Percentiles rank a stretch among this genome's conserved stretches.
Conservation (phyloP, 2,329 filamentous ascomycete species). For the Plectosphaerella sp. region DNA sequence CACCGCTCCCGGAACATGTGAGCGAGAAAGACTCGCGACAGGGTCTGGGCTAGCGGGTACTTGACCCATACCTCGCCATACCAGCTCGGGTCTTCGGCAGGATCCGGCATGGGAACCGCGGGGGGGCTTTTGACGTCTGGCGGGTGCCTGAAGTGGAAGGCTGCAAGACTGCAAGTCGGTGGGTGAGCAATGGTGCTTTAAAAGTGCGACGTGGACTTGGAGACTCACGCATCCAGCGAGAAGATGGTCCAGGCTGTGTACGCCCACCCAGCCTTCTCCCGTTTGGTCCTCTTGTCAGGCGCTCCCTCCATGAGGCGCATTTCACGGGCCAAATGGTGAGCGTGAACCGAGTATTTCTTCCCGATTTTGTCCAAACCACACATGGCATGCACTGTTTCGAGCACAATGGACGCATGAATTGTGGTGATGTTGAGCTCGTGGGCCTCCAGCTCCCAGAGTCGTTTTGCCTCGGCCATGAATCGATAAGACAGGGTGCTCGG, state of each 20-base stretch:
- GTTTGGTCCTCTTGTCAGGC: conserved; percentile 2
- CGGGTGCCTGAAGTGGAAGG: conserved; percentile 17
- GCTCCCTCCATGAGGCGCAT: background rate
- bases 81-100: conserved; percentile 14
- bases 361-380: too few relatives aligned
- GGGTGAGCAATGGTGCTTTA: background rate
- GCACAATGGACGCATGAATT: too few relatives aligned
- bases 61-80: conserved; percentile 31
- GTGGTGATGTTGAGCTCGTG: too few relatives aligned
- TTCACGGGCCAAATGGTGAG: too few relatives aligned
- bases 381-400: too few relatives aligned
- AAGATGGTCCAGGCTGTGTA: conserved; percentile 31
- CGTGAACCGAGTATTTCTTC: too few relatives aligned
- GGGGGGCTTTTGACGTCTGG: conserved; percentile 25
- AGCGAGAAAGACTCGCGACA: conserved; percentile 18
- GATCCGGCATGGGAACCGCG: conserved; percentile 21
- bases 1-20: conserved; percentile 21
- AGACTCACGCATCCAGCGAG: conserved; percentile 21
- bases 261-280: conserved; percentile 8
- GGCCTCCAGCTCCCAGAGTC: too few relatives aligned
- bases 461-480: too few relatives aligned
- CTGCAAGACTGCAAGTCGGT: conserved; percentile 12
- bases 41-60: conserved; percentile 22
- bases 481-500: too few relatives aligned
- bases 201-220: background rate